Evolutionary conservation across 257 asterid species (phyloP), one percentile per base, ranked within the genome.

Genomic region (Pogostemon cablin): DNA sequence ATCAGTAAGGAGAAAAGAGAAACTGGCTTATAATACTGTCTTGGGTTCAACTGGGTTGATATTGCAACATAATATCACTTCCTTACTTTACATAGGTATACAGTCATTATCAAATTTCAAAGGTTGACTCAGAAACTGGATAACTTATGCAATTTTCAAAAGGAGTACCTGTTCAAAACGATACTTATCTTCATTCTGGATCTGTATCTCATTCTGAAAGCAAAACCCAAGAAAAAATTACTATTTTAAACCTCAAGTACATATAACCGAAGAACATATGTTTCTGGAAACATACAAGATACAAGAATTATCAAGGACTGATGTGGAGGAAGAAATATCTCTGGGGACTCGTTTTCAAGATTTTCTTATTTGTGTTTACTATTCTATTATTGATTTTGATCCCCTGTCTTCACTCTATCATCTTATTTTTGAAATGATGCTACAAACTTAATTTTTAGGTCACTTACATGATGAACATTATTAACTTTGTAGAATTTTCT

Each of bases 201-300:
- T 89, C 78, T 7, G 74, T 72, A 93, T 93, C 87, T 93, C 99
- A 83, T 87, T 87, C 99, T 93, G 98, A 83, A 72, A 71, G 71
- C 80, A 78, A 25, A 59, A 8, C 43, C 17, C 58, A 81, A 48
- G 50, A 64, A 68, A 72, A 7, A 66, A 67, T 57, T 32, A 68
- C 15, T 44, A 46, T 7, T 35, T 52, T 68, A 52, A 38, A 43
- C 38, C 41, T 15, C 8, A 62, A 67, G 61, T 20, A 67, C 38
- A 67, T 57, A 35, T 58, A 54, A 25, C 32, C 12, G 68, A 74
- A 54, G 25, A 61, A 60, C 39, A 11, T 41, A 35, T 49, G 6
- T 17, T 34, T n/a, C 34, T 39, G 20, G 50, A 74, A 47, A 2
- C 37, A 49, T 5, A 15, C 15, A 11, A 32, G 43, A 71, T 52